A percentile compares a stretch with the other conserved stretches of the same genome.
These are phyloP conservation scores for Raddia distichophylla DNA, from an alignment of 176 grass and related monocot species.

Conservation along the genomic window DNA sequence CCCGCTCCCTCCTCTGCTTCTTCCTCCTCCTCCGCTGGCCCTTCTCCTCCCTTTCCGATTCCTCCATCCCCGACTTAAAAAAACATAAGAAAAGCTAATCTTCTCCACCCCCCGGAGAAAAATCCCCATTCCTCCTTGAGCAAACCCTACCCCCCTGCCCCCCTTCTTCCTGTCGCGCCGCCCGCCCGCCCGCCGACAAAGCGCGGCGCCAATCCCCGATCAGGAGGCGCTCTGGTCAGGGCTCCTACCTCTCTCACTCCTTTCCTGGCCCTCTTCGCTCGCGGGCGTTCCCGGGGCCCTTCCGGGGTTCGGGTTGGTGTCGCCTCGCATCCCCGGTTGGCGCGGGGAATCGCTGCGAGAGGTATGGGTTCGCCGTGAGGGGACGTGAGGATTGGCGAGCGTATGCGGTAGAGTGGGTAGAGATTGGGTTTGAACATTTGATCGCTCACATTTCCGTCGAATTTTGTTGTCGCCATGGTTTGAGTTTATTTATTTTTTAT, in stretches of 20 bases:
- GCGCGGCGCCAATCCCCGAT: slow-evolving; percentile 11
- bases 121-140: background rate
- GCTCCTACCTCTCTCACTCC: background rate
- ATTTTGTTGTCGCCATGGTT: background rate
- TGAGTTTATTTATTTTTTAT: background rate
- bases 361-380: background rate
- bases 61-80: background rate
- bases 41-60: background rate
- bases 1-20: background rate
- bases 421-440: background rate
- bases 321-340: background rate
- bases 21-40: background rate
- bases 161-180: background rate
- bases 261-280: background rate
- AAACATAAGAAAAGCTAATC: slow-evolving; percentile 21
- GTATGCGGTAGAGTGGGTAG: background rate
- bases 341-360: background rate
- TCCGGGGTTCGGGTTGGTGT: background rate
- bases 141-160: no score
- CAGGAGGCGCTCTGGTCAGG: slow-evolving; percentile 3
- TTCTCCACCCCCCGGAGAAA: background rate
- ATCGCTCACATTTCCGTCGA: background rate
- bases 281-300: background rate
- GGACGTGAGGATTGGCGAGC: background rate
- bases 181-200: background rate